Base-by-base conservation (phyloP, 2,329 filamentous ascomycete genomes). In the Penicillium polonicum region DNA sequence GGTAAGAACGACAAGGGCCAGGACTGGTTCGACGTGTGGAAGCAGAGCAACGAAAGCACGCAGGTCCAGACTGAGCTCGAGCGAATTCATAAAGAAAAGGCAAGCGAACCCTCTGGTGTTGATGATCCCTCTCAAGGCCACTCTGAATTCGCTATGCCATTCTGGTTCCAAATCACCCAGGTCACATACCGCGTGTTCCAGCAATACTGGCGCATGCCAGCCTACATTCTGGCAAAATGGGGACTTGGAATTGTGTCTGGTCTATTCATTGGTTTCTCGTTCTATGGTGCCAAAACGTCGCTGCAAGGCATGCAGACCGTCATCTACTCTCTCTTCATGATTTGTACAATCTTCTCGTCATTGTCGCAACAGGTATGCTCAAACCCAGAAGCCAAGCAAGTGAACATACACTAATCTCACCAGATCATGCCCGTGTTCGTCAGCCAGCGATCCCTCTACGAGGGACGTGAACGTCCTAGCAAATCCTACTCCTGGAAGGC, bases 191-290 rank as follows among this genome's bases (percentile, higher is more conserved):
- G 91, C 67, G 88, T 93, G 25, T 93, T 93, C 79, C 84, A 92
- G 72, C 90, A 95, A 72, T 94, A 93, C 82, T 96, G 91, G 91
- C 88, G 91, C 59, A 91, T 87, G 2, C 91, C 91, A 0, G 83
- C 85, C 3, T 94, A 95, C 78, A 90, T 96, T 71, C 92, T 92
- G 77, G 86, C 89, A 65, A 95, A 96, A 79, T 75, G 83, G 5
- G 78, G 82, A 2, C 84, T 95, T 13, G 91, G 88, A 70, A 77
- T 83, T 17, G 76, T 67, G 21, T 66, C 70, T 61, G 82, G 86
- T 10, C 81, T 94, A 12, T 94, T 94, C 73, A 90, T 94, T 69
- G 90, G 90, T 38, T 91, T 92, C 74, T 87, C 88, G 60, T 92
- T 93, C 77, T 90, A 83, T 81, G 81, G 84, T 36, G 86, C 88